These are phyloP conservation scores for Metschnikowia bowlesiae DNA, from an alignment of 805 yeast genomes.

Conservation along the genomic window DNA sequence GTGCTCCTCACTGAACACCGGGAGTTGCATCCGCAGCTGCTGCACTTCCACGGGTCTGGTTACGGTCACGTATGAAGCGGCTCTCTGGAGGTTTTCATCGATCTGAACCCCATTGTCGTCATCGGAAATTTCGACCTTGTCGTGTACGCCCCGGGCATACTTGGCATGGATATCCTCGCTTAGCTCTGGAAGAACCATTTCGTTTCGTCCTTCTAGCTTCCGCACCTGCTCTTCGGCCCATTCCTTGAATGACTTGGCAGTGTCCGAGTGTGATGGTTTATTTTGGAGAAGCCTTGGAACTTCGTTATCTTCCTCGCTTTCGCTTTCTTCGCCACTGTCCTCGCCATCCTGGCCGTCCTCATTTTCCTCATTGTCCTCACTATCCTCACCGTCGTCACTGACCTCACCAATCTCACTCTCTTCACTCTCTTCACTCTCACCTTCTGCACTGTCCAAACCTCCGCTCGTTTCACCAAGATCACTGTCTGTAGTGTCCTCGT, in stretches of 20 bases:
- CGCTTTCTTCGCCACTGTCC: slow-evolving; percentile 27
- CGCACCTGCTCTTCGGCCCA: slow-evolving; percentile 84
- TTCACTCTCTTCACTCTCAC: slow-evolving; percentile 14
- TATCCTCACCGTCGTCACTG: slow-evolving; percentile 28
- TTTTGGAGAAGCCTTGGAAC: slow-evolving; percentile 31
- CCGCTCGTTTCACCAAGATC: too few relatives aligned
- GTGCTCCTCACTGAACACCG: slow-evolving; percentile 89
- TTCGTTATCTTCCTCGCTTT: slow-evolving; percentile 25
- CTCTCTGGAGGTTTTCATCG: slow-evolving; percentile 48
- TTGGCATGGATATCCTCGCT: slow-evolving; percentile 43
- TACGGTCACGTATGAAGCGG: slow-evolving; percentile 65
- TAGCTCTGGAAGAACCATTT: slow-evolving; percentile 41
- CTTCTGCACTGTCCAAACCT: slow-evolving; percentile 13
- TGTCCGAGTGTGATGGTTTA: slow-evolving; percentile 44
- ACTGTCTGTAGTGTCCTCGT: neutral
- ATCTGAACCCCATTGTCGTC: slow-evolving; percentile 58
- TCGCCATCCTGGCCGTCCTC: slow-evolving; percentile 23
- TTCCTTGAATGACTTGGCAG: slow-evolving; percentile 60
- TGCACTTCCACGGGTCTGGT: slow-evolving; percentile 65
- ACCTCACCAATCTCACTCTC: slow-evolving; percentile 13
- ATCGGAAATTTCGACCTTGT: slow-evolving; percentile 46
- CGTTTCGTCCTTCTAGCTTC: slow-evolving; percentile 53
- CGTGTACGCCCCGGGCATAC: slow-evolving; percentile 63
- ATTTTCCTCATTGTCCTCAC: slow-evolving; percentile 23
- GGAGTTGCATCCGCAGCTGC: slow-evolving; percentile 62